A percentile compares a stretch with the other conserved stretches of the same genome.
Conservation (phyloP, 2,329 filamentous ascomycete species). For the Bipolaris oryzae region DNA sequence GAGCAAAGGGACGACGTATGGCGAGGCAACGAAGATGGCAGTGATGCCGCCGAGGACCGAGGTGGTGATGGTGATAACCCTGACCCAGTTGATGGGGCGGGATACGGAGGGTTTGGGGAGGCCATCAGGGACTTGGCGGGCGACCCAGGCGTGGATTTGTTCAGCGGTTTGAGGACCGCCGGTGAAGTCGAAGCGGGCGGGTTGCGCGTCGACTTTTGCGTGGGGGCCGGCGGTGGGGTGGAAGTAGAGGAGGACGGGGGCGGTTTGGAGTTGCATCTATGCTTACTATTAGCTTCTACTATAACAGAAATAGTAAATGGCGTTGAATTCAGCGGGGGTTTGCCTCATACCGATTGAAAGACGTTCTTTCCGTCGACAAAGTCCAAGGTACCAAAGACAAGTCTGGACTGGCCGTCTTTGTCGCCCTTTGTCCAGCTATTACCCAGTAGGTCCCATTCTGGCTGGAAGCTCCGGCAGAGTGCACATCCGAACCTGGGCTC, state of each 20-base stretch:
- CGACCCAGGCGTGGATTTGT: conserved; percentile 77
- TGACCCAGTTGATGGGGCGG: conserved; percentile 86
- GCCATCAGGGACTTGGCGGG: conserved; percentile 72
- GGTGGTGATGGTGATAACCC: conserved; percentile 71
- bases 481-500: conserved; percentile 83
- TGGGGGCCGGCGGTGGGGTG: conserved; percentile 82
- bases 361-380: conserved; percentile 82
- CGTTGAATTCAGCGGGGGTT: too few relatives aligned
- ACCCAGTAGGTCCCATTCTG: conserved; percentile 87
- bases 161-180: conserved; percentile 77
- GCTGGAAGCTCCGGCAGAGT: conserved; percentile 88
- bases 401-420: conserved; percentile 71
- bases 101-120: conserved; percentile 74
- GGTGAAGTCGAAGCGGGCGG: conserved; percentile 83
- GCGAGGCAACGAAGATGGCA: conserved; percentile 71
- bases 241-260: conserved; percentile 87
- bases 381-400: conserved; percentile 85
- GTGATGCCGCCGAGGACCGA: conserved; percentile 73
- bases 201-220: conserved; percentile 71
- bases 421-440: conserved; percentile 89
- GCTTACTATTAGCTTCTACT: background rate
- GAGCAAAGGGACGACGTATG: conserved; percentile 79
- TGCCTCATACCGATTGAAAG: conserved; percentile 78
- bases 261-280: conserved; percentile 91
- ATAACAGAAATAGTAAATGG: too few relatives aligned